Conservation (phyloP, 2,329 filamentous ascomycete species). For the Fusarium tanahbumbuense region DNA sequence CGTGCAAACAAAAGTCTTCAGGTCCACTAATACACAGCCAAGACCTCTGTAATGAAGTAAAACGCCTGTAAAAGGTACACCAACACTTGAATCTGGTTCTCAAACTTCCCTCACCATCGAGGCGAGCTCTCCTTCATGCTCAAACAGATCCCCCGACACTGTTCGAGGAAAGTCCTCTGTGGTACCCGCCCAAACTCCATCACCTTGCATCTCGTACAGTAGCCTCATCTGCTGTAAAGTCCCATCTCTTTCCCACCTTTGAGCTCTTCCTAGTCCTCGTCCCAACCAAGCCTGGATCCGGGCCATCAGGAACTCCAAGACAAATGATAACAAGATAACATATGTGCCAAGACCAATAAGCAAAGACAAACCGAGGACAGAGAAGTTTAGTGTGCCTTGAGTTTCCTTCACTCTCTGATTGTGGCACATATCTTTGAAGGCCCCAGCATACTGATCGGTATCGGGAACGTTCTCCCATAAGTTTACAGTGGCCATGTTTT, state of each 20-base stretch:
- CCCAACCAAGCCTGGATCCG: neutral
- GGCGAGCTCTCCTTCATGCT: neutral
- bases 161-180: neutral
- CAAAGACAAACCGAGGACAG: neutral
- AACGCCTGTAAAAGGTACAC: neutral
- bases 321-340: neutral
- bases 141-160: neutral
- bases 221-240: neutral
- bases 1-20: too few species aligned
- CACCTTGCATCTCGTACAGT: neutral
- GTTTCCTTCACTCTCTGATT: neutral
- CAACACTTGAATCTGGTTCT: rapidly evolving
- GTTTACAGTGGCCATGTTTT: neutral
- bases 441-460: neutral
- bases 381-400: neutral
- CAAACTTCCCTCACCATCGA: neutral
- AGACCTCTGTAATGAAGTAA: too few species aligned
- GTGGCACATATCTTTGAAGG: neutral
- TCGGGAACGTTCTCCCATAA: neutral
- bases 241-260: neutral
- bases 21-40: too few species aligned
- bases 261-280: neutral
- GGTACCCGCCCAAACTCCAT: neutral
- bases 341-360: neutral
- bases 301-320: neutral